These are phyloP conservation scores for Fusarium nisikadoi DNA, from an alignment of 2,329 filamentous ascomycete genomes.

Conservation along the genomic window DNA sequence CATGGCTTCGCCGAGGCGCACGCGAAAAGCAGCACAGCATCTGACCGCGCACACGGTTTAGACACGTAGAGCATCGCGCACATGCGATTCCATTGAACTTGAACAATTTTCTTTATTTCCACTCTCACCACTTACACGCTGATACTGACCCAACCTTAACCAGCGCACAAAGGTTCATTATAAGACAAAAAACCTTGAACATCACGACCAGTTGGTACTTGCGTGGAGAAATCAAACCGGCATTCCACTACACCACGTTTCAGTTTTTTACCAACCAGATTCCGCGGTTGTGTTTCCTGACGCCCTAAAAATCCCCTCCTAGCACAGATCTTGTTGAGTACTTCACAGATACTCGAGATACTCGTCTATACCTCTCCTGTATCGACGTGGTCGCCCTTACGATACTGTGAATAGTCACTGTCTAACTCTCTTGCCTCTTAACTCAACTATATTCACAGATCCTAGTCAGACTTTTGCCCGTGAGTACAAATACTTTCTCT, in stretches of 20 bases:
- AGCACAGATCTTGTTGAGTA: slow-evolving; percentile 40
- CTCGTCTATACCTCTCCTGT: slow-evolving; percentile 44
- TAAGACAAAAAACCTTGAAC: not conserved
- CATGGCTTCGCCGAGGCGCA: slow-evolving; percentile 19
- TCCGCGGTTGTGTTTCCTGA: slow-evolving; percentile 28
- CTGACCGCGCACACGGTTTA: slow-evolving; percentile 24
- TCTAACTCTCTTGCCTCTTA: slow-evolving; percentile 18
- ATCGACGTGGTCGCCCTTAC: slow-evolving; percentile 33
- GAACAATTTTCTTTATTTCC: not conserved
- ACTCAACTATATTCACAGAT: not conserved
- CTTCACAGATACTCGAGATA: slow-evolving; percentile 36
- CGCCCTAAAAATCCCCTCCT: slow-evolving; percentile 27
- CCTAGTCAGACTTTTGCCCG: slow-evolving; percentile 47
- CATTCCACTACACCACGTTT: slow-evolving; percentile 22
- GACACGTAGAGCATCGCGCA: slow-evolving; percentile 13
- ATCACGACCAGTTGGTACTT: slow-evolving; percentile 25
- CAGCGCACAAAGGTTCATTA: not conserved
- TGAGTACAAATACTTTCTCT: slow-evolving; percentile 47
- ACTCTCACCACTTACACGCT: slow-evolving; percentile 3
- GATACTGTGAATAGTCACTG: slow-evolving; percentile 41
- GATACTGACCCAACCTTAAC: slow-evolving; percentile 14
- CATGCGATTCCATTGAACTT: not conserved
- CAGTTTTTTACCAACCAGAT: slow-evolving; percentile 34
- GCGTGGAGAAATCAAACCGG: slow-evolving; percentile 29
- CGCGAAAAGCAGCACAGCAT: slow-evolving; percentile 29